phyloP scores from a whole-genome alignment of 768 basidiomycete species.

The Boletus rex-veris region DNA sequence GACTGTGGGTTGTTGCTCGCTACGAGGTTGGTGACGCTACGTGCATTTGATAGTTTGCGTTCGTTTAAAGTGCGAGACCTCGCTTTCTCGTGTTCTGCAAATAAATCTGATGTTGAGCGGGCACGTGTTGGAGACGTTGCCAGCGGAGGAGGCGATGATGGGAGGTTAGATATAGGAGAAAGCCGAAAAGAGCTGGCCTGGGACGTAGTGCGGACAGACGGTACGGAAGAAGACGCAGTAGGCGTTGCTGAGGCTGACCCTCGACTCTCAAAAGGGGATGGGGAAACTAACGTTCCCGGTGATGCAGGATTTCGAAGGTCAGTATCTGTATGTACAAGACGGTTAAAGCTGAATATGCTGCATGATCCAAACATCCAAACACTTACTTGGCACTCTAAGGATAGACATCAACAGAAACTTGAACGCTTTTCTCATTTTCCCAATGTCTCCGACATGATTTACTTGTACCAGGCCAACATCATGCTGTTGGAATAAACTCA shows the following conservation, averaged over 20 bases:
- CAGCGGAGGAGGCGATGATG: constrained; percentile 36
- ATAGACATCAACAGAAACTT: constrained; percentile 71
- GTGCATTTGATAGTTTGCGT: constrained; percentile 30
- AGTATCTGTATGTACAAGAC: constrained; percentile 27
- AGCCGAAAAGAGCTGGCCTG: constrained; percentile 29
- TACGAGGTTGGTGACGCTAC: constrained; percentile 26
- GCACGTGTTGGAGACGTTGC: constrained; percentile 50
- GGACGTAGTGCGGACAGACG: constrained; percentile 31
- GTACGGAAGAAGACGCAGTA: constrained; percentile 42
- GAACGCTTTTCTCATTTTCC: constrained; percentile 74
- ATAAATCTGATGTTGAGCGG: constrained; percentile 53
- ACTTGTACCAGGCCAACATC: constrained; percentile 81
- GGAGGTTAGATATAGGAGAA: constrained; percentile 34
- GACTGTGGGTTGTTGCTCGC: constrained; percentile 22
- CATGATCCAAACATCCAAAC: neutral
- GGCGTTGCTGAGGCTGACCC: constrained; percentile 50
- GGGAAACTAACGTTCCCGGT: constrained; percentile 51
- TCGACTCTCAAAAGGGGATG: constrained; percentile 53
- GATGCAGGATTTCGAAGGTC: constrained; percentile 72
- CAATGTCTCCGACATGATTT: constrained; percentile 49
- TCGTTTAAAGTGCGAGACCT: constrained; percentile 25
- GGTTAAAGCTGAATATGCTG: constrained; percentile 8
- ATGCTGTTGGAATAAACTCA: constrained; percentile 51
- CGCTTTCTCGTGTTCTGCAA: constrained; percentile 41
- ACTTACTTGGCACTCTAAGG: constrained; percentile 42